Evolutionary conservation across 2,329 filamentous ascomycete genomes (phyloP).

Genomic region (Aspergillus ochraceoroseus): DNA sequence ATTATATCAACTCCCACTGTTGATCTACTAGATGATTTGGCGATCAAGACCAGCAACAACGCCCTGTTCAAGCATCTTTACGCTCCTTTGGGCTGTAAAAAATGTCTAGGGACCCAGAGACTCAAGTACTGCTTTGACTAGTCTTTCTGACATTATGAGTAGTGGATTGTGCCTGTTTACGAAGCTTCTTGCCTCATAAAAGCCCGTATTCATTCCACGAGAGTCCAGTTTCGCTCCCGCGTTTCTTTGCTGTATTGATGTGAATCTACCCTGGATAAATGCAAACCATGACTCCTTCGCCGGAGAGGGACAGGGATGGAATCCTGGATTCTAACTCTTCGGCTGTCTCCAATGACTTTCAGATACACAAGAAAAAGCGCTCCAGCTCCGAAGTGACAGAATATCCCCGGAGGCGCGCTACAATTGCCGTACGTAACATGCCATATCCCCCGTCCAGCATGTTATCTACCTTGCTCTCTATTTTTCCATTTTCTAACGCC

Average conservation of each 20-base stretch:
- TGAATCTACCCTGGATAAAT: background rate
- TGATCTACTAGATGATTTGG: too few relatives aligned
- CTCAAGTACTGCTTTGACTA: background rate
- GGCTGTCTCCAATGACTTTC: conserved; percentile 14
- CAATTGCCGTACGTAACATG: conserved; percentile 30
- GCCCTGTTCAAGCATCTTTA: too few relatives aligned
- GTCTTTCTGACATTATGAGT: background rate
- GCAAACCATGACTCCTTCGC: conserved; percentile 22
- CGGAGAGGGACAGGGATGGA: conserved; percentile 18
- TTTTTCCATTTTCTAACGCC: conserved; percentile 5
- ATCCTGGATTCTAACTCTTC: conserved; percentile 11
- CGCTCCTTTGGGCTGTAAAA: background rate
- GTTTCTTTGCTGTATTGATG: too few relatives aligned
- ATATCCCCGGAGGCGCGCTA: conserved; percentile 33
- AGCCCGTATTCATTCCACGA: too few relatives aligned
- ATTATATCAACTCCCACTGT: too few relatives aligned
- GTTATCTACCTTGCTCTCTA: background rate
- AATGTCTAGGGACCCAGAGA: background rate
- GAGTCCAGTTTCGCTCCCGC: too few relatives aligned
- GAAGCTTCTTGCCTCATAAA: background rate
- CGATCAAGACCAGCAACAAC: too few relatives aligned
- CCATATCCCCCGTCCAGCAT: background rate
- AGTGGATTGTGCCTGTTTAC: background rate
- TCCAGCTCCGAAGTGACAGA: conserved; percentile 29
- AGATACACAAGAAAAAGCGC: conserved; percentile 27